Evolutionary conservation across 2,329 filamentous ascomycete species (phyloP).

Genomic region (Fusarium nelsonii): DNA sequence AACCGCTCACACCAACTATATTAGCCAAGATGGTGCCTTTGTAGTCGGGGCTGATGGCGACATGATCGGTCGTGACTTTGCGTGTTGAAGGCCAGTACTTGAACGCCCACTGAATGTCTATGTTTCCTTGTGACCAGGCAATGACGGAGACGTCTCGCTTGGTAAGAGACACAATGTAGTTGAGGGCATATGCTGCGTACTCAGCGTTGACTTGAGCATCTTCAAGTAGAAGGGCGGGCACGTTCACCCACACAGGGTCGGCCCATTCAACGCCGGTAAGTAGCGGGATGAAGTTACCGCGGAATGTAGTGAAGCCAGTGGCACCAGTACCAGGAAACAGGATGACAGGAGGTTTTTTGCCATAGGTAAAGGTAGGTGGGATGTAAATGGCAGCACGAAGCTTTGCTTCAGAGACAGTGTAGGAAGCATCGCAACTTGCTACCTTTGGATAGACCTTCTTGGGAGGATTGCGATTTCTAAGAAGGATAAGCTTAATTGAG

Average conservation of each 20-base stretch:
- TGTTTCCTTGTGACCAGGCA: conserved; percentile 20
- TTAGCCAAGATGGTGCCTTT: conserved; percentile 15
- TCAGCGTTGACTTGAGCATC: conserved; percentile 15
- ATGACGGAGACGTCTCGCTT: not conserved
- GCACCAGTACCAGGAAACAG: conserved; percentile 11
- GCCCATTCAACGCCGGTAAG: conserved; percentile 16
- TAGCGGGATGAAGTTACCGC: conserved; percentile 10
- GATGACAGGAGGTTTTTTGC: conserved; percentile 6
- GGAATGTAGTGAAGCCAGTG: conserved; percentile 7
- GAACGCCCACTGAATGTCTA: conserved; percentile 19
- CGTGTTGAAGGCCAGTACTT: conserved; percentile 26
- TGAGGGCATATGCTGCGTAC: conserved; percentile 14
- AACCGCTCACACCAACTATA: accelerated
- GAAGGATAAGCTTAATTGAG: not conserved
- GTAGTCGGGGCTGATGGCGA: conserved; percentile 20
- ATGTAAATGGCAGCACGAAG: conserved; percentile 14
- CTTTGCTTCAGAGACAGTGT: not conserved
- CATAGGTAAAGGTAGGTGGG: conserved; percentile 8
- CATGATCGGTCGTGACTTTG: conserved; percentile 7
- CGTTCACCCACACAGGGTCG: conserved; percentile 18
- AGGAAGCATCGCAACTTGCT: conserved; percentile 6
- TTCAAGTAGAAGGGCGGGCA: not conserved
- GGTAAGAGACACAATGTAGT: conserved; percentile 2
- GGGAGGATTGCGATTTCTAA: not conserved
- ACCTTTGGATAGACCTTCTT: conserved; percentile 16